phyloP scores from a whole-genome alignment of 2,329 filamentous ascomycete genomes.

The Ophiostoma pallidulum region DNA sequence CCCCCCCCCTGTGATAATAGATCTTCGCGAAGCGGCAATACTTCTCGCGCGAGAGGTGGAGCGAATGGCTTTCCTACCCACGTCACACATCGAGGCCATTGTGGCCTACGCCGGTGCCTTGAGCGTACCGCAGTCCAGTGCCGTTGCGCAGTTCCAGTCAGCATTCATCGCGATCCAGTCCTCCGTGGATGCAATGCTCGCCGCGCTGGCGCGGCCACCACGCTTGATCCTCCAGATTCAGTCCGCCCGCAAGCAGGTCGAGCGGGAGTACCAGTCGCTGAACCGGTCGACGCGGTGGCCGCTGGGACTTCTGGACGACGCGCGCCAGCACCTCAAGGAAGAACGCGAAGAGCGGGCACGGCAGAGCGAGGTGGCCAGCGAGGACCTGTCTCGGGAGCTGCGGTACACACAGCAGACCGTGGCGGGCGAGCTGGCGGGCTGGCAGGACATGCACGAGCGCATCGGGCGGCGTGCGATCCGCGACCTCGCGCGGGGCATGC shows the following conservation, averaged over 20 bases:
- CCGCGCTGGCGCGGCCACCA: conserved; percentile 68
- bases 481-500: conserved; percentile 66
- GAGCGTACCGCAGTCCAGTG: conserved; percentile 60
- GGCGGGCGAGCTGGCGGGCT: conserved; percentile 81
- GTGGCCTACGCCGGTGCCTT: conserved; percentile 60
- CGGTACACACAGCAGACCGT: conserved; percentile 91
- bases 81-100: conserved; percentile 58
- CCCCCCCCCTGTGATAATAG: conserved; percentile 33
- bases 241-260: conserved; percentile 63
- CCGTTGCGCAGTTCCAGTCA: conserved; percentile 63
- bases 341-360: conserved; percentile 76
- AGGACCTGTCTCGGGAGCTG: conserved; percentile 69
- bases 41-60: conserved; percentile 36
- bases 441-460: conserved; percentile 80
- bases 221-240: conserved; percentile 68
- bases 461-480: conserved; percentile 65
- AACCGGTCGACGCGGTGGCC: conserved; percentile 71
- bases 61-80: conserved; percentile 58
- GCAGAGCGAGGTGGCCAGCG: conserved; percentile 59
- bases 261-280: conserved; percentile 67
- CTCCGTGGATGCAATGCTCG: conserved; percentile 72
- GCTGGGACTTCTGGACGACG: conserved; percentile 75
- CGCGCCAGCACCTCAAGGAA: conserved; percentile 68
- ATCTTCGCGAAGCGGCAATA: conserved; percentile 58
- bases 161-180: conserved; percentile 71